Percentiles rank a stretch among this genome's conserved stretches.
phyloP scores from a whole-genome alignment of 805 yeast genomes.

The Monosporozyma yasuniensis region DNA sequence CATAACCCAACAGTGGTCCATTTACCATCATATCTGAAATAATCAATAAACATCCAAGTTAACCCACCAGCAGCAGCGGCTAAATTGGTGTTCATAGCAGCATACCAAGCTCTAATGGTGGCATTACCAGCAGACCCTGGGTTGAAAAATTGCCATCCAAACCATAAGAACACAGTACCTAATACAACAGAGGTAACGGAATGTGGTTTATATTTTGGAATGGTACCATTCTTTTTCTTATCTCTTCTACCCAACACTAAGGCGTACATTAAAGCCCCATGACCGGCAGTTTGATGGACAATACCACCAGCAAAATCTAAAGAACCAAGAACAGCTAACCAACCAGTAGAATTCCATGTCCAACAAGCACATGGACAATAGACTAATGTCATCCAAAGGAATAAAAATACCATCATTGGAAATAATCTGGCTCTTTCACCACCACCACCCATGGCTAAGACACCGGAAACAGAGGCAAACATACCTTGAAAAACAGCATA shows the following conservation, averaged over 20 bases:
- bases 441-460: constrained; percentile 94
- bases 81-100: constrained; percentile 82
- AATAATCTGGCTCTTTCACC: constrained; percentile 94
- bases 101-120: constrained; percentile 88
- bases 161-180: constrained; percentile 93
- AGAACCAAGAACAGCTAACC: constrained; percentile 77
- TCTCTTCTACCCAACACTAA: constrained; percentile 85
- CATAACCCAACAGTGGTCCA: constrained; percentile 94
- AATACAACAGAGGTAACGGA: constrained; percentile 82
- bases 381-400: constrained; percentile 90
- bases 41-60: constrained; percentile 90
- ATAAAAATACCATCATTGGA: constrained; percentile 92
- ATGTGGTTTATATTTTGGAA: constrained; percentile 91
- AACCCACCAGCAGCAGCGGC: constrained; percentile 93
- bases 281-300: constrained; percentile 91
- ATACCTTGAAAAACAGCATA: constrained; percentile 91
- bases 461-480: constrained; percentile 92
- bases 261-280: constrained; percentile 91
- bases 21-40: constrained; percentile 72
- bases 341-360: constrained; percentile 95
- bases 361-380: constrained; percentile 95
- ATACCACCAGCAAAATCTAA: constrained; percentile 98
- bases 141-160: constrained; percentile 94
- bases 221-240: constrained; percentile 49
- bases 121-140: constrained; percentile 97